Percentiles rank a stretch among this genome's conserved stretches.
phyloP scores from a whole-genome alignment of 306 rosid species.

The Corylus heterophylla region DNA sequence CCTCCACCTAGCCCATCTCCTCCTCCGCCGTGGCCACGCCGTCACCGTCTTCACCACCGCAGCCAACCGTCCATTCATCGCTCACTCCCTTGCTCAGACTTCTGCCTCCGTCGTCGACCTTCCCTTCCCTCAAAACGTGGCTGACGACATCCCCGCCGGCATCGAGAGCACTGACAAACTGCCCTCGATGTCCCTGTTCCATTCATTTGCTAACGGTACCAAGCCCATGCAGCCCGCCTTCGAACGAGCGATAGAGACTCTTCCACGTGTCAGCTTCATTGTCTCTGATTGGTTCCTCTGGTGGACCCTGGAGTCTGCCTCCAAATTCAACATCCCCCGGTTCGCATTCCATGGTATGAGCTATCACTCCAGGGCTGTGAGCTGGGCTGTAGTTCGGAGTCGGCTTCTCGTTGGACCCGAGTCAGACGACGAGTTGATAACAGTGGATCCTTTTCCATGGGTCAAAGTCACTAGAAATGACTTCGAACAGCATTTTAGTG shows the following conservation, averaged over 20 bases:
- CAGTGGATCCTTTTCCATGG: slow-evolving; percentile 34
- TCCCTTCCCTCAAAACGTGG: slow-evolving; percentile 30
- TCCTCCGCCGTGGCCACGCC: slow-evolving; percentile 27
- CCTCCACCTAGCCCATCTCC: slow-evolving; percentile 45
- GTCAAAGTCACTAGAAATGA: slow-evolving; percentile 29
- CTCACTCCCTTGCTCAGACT: slow-evolving; percentile 23
- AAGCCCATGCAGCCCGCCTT: slow-evolving; percentile 40
- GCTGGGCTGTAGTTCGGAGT: background rate
- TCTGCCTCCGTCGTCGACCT: slow-evolving; percentile 31
- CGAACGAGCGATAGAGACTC: slow-evolving; percentile 30
- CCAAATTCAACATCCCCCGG: slow-evolving; percentile 29
- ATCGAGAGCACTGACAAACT: slow-evolving; percentile 34
- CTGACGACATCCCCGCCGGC: slow-evolving; percentile 37
- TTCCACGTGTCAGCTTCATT: slow-evolving; percentile 36
- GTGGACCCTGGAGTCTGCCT: slow-evolving; percentile 52
- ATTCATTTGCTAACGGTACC: slow-evolving; percentile 24
- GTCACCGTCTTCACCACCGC: slow-evolving; percentile 46
- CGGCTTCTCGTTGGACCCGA: slow-evolving; percentile 1
- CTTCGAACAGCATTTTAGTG: background rate
- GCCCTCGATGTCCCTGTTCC: slow-evolving; percentile 29
- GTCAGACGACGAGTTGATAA: slow-evolving; percentile 17
- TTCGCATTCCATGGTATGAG: slow-evolving; percentile 28
- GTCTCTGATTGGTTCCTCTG: slow-evolving; percentile 51
- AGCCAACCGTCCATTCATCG: slow-evolving; percentile 38
- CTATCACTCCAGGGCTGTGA: background rate